phyloP scores from a whole-genome alignment of 2,329 filamentous ascomycete genomes.

The Fusarium brachygibbosum region DNA sequence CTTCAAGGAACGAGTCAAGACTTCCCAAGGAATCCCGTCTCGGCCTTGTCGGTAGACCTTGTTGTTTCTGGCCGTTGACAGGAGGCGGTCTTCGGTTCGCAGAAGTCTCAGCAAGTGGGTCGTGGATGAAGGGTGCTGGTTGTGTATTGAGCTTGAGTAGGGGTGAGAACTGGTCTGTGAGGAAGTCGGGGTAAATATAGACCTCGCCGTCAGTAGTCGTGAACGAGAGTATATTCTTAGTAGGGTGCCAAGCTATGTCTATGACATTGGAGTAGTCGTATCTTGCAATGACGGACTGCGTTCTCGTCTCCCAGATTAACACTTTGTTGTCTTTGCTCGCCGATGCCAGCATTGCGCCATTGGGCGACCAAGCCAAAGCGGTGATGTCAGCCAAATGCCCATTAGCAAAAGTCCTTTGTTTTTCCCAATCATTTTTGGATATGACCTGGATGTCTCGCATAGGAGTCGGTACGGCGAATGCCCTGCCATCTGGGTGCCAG shows the following conservation, averaged over 20 bases:
- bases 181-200: constrained; percentile 84
- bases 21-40: constrained; percentile 79
- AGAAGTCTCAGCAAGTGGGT: constrained; percentile 78
- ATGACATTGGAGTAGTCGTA: constrained; percentile 87
- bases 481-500: constrained; percentile 96
- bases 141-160: constrained; percentile 73
- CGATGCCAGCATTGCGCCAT: constrained; percentile 86
- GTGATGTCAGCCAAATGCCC: constrained; percentile 89
- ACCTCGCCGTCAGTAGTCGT: constrained; percentile 94
- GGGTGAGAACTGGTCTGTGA: constrained; percentile 69
- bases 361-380: constrained; percentile 91
- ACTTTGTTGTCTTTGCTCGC: constrained; percentile 77
- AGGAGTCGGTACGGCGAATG: constrained; percentile 87
- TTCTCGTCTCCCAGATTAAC: constrained; percentile 89
- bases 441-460: constrained; percentile 88
- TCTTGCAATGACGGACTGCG: constrained; percentile 82
- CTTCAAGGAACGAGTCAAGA: constrained; percentile 82
- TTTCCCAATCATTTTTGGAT: constrained; percentile 90
- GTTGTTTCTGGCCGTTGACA: constrained; percentile 67
- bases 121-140: constrained; percentile 87
- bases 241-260: constrained; percentile 91
- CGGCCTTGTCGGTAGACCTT: constrained; percentile 61
- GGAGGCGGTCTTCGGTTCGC: constrained; percentile 71
- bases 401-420: constrained; percentile 81
- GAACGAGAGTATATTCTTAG: constrained; percentile 88